Conservation (phyloP, 257 asterid genomes). For the Haberlea rhodopensis region DNA sequence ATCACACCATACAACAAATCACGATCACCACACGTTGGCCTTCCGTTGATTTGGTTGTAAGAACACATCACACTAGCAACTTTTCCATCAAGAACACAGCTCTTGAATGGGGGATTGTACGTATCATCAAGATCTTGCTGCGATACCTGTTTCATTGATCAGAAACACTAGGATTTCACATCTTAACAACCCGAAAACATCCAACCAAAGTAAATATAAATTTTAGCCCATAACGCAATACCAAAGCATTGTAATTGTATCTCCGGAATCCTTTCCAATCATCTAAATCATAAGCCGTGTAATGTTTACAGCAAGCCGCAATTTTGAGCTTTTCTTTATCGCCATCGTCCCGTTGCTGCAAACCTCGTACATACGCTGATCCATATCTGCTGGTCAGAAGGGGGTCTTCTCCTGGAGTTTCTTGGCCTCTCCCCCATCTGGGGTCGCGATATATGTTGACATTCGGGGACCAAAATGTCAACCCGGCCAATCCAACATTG, state of each 20-base stretch:
- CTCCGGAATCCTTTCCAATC: conserved; percentile 67
- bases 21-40: conserved; percentile 82
- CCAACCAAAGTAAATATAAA: not conserved
- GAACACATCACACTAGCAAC: conserved; percentile 99
- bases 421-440: conserved; percentile 98
- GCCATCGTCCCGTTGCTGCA: conserved; percentile 69
- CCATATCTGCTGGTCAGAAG: conserved; percentile 47
- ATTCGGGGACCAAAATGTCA: conserved; percentile 95
- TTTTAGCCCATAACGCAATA: not conserved
- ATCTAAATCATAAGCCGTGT: conserved; percentile 77
- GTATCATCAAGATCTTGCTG: conserved; percentile 95
- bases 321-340: conserved; percentile 51
- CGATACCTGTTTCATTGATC: conserved; percentile 49
- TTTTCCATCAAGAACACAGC: conserved; percentile 89
- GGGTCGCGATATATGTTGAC: conserved; percentile 91
- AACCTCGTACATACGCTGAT: conserved; percentile 52
- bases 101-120: conserved; percentile 87
- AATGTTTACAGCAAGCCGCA: conserved; percentile 73
- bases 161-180: not conserved
- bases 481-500: conserved; percentile 83
- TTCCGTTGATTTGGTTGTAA: conserved; percentile 84
- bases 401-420: conserved; percentile 50
- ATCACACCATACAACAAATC: conserved; percentile 66
- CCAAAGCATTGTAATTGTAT: conserved; percentile 34
- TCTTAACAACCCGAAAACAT: not conserved